Evolutionary conservation across 768 basidiomycete species (phyloP).

Genomic region (Ramaria sp.): DNA sequence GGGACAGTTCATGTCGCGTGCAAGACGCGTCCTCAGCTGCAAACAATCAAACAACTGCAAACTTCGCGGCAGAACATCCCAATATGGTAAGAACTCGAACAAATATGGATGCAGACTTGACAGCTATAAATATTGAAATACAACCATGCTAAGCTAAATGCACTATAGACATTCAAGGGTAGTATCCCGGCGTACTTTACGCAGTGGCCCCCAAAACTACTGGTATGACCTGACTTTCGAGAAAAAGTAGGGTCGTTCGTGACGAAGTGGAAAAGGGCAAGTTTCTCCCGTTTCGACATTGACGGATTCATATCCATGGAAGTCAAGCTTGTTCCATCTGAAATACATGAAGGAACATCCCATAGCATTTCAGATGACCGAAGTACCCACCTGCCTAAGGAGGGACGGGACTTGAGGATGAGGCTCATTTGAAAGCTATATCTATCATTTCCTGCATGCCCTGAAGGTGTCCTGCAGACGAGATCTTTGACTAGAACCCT

Average conservation of each 20-base stretch:
- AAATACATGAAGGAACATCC: background rate
- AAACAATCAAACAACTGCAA: background rate
- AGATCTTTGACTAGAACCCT: constrained; percentile 55
- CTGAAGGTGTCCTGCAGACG: constrained; percentile 27
- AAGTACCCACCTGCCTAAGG: constrained; percentile 64
- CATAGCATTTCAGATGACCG: background rate
- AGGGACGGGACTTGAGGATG: constrained; percentile 57
- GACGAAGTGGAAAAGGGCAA: constrained; percentile 58
- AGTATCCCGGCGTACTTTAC: too few relatives aligned
- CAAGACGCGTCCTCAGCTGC: constrained; percentile 1
- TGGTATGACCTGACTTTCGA: constrained; percentile 74
- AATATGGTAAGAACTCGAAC: too few relatives aligned
- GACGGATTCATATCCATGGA: constrained; percentile 64
- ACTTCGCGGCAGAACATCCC: too few relatives aligned
- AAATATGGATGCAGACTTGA: background rate
- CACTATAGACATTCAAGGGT: too few relatives aligned
- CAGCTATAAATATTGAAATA: background rate
- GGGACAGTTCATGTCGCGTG: background rate
- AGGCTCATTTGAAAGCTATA: constrained; percentile 73
- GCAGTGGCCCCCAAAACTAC: background rate
- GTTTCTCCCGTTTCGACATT: constrained; percentile 67
- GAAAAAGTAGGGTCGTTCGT: constrained; percentile 90
- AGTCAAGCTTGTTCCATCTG: constrained; percentile 47
- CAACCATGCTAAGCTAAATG: too few relatives aligned
- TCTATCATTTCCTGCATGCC: constrained; percentile 21